Conservation (phyloP, 345 rosid species). For the Draba incana region DNA sequence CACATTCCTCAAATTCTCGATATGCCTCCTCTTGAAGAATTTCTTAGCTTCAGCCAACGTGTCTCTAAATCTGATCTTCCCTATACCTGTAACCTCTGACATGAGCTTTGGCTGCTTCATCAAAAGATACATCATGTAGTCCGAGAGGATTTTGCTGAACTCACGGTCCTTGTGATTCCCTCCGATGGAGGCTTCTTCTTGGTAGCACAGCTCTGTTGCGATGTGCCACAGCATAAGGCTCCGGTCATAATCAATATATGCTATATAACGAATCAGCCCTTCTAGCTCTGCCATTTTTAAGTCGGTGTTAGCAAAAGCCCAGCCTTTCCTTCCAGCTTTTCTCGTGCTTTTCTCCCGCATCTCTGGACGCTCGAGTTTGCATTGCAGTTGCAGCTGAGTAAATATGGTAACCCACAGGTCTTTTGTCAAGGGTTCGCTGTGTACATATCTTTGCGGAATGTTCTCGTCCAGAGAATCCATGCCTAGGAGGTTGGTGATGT, state of each 20-base stretch:
- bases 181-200: background rate
- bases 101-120: slow-evolving; percentile 50
- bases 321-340: slow-evolving; percentile 48
- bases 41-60: slow-evolving; percentile 45
- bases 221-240: slow-evolving; percentile 53
- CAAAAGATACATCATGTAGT: slow-evolving; percentile 58
- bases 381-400: slow-evolving; percentile 36
- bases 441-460: too few species aligned
- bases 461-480: too few species aligned
- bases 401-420: slow-evolving; percentile 52
- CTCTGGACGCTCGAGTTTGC: slow-evolving; percentile 36
- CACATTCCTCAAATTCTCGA: background rate
- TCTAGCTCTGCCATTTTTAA: background rate
- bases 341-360: slow-evolving; percentile 42
- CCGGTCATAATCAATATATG: slow-evolving; percentile 37
- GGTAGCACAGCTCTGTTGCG: slow-evolving; percentile 55
- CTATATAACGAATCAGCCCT: slow-evolving; percentile 39
- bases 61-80: slow-evolving; percentile 50
- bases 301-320: slow-evolving; percentile 36
- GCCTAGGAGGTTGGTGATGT: slow-evolving; percentile 1
- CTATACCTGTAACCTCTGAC: slow-evolving; percentile 53
- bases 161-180: background rate
- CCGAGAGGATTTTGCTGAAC: slow-evolving; percentile 49
- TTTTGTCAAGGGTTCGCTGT: too few species aligned
- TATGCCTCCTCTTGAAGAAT: slow-evolving; percentile 34